Evolutionary conservation across 2,329 filamentous ascomycete species (phyloP), one percentile per base, ranked within the genome.

Genomic region (Apiospora arundinis): DNA sequence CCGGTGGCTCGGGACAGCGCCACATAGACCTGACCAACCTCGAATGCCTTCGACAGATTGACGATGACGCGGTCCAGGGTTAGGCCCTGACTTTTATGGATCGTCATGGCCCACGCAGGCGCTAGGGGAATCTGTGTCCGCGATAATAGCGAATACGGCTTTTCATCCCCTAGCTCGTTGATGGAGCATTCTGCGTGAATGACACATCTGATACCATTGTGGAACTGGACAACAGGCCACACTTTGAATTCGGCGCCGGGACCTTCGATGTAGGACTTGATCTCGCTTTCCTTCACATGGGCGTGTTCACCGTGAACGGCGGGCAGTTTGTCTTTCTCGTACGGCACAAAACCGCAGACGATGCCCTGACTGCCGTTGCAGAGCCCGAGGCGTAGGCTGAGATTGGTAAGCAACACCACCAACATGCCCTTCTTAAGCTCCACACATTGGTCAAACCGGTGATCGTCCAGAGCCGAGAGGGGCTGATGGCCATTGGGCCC

Each of bases 61-160:
- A 92, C 88, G 1, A 86, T 82, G 1, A 89, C 89, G 4, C 84
- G 83, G 28, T 91, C 85, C 6, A 92, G 80, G 1, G 89, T 91
- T 83, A 91, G 87, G 5, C 90, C 89, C 80, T 92, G 88, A 3
- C 84, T 85, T 77, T 90, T 91, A 77, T 92, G 90, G 2, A 91
- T 86, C 0, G 86, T 92, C 75, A 91, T 85, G 0, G 90, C 90
- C 87, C 90, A 92, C 0, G 86, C 90, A 0, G 89, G 82, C 0
- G 85, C 80, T 0, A 92, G 82, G 0, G 90, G 91, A 8, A 92
- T 84, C 76, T 92, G 90, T 0, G 89, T 90, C 23, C 90, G 83
- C 1, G 82, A 82, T 0, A 91, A 76, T 0, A 86, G 74, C 46
- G 83, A 85, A 73, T 85, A 86, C 0, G 87, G 86, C 68, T 77